phyloP scores from a whole-genome alignment of 73 alveolate species.

The Symbiodinium pilosum region DNA sequence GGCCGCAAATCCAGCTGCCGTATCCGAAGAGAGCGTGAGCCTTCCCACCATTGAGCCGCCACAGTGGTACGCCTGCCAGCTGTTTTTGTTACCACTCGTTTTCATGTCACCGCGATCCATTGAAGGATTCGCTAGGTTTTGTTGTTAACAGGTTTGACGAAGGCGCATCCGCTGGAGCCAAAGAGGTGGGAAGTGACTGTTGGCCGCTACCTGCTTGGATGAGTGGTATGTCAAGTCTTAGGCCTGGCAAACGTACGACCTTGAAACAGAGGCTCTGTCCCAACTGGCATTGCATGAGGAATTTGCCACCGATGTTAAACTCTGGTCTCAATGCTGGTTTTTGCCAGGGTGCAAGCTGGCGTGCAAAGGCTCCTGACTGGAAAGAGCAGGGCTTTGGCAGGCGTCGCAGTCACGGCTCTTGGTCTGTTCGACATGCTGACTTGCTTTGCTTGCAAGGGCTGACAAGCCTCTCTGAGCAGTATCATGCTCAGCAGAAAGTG shows the following conservation, averaged over 20 bases:
- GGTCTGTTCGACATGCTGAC: too few relatives aligned
- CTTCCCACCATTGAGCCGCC: constrained; percentile 58
- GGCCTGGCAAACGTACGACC: constrained; percentile 89
- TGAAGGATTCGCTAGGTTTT: too few relatives aligned
- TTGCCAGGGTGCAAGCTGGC: constrained; percentile 70
- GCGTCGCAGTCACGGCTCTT: neutral
- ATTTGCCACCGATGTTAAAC: too few relatives aligned
- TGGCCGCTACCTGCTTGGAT: too few relatives aligned
- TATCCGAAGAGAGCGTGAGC: neutral
- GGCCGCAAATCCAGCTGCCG: constrained; percentile 35
- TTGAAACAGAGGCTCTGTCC: neutral
- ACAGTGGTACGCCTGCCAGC: constrained; percentile 37
- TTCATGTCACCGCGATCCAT: neutral
- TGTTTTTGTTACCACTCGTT: neutral
- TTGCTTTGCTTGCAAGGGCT: too few relatives aligned
- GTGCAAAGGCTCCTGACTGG: constrained; percentile 82
- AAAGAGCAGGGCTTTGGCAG: constrained; percentile 41
- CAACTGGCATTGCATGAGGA: too few relatives aligned
- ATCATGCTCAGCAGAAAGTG: too few relatives aligned
- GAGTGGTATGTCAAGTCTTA: neutral
- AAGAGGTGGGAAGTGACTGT: neutral
- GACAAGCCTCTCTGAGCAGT: too few relatives aligned
- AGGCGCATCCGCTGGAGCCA: constrained; percentile 52
- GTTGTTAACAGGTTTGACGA: constrained; percentile 77
- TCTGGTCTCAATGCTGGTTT: neutral